These are phyloP conservation scores for Acanthamoeba quina DNA, from an alignment of 208 protist species.

Conservation along the genomic window DNA sequence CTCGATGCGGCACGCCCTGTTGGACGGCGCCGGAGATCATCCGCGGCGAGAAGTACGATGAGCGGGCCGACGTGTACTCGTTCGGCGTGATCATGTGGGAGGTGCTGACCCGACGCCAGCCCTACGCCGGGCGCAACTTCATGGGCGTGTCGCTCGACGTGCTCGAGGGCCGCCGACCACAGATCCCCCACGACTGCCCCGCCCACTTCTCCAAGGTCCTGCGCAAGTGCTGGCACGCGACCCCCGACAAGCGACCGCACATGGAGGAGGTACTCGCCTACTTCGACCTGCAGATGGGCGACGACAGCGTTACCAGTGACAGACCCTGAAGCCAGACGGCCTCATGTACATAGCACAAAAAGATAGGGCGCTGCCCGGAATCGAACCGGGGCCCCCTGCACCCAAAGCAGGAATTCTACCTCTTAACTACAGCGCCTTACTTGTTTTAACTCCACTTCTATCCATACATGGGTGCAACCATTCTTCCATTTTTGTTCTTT, in stretches of 20 bases:
- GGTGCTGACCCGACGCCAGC: not conserved
- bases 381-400: constrained; percentile 32
- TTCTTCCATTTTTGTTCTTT: no score
- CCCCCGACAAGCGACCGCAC: not conserved
- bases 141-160: constrained; percentile 1
- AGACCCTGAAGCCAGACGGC: no score
- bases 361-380: constrained; percentile 15
- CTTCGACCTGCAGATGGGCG: not conserved
- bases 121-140: not conserved
- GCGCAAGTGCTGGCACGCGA: not conserved
- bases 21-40: constrained; percentile 41
- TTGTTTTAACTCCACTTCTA: no score
- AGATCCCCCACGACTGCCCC: not conserved
- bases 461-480: no score
- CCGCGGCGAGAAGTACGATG: constrained; percentile 4
- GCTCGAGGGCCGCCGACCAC: not conserved
- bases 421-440: constrained; percentile 42
- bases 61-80: not conserved
- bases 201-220: not conserved
- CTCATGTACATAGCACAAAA: no score
- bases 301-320: no score
- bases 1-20: constrained; percentile 9
- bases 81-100: constrained; percentile 26
- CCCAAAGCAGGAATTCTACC: constrained; percentile 40
- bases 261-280: not conserved